Conservation (phyloP, 2,329 filamentous ascomycete species). For the Exophiala aquamarina region DNA sequence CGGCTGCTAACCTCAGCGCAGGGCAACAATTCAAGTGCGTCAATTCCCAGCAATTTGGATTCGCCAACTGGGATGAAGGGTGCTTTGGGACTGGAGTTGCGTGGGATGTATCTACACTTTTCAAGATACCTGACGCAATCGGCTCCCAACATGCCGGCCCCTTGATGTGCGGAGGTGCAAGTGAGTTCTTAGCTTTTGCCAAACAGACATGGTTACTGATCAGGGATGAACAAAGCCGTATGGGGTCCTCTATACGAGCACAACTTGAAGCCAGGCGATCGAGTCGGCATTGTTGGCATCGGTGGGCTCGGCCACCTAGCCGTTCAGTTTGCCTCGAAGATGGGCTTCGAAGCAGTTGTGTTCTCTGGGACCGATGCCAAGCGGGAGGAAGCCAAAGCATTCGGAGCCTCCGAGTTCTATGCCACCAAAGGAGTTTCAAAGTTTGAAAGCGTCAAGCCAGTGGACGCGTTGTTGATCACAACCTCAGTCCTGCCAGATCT, state of each 20-base stretch:
- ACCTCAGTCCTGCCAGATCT: constrained; percentile 42
- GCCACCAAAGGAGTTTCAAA: constrained; percentile 51
- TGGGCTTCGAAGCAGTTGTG: constrained; percentile 66
- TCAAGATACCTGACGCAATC: constrained; percentile 29
- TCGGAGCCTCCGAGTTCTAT: constrained; percentile 65
- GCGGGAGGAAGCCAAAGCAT: constrained; percentile 62
- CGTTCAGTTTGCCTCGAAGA: constrained; percentile 71
- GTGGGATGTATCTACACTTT: constrained; percentile 21
- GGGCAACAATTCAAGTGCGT: constrained; percentile 32
- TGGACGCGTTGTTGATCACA: constrained; percentile 37
- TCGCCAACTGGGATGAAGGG: constrained; percentile 20
- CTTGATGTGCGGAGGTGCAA: constrained; percentile 25
- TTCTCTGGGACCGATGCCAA: constrained; percentile 63
- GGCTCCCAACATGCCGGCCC: constrained; percentile 25
- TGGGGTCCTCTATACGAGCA: constrained; percentile 21
- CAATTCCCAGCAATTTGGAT: constrained; percentile 18
- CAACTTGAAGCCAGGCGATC: constrained; percentile 14
- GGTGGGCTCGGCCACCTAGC: constrained; percentile 76
- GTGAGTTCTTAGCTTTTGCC: constrained; percentile 4
- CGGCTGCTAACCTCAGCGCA: constrained; percentile 8
- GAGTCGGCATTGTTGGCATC: constrained; percentile 70
- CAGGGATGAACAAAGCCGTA: constrained; percentile 17
- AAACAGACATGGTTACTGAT: background rate
- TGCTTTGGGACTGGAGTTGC: constrained; percentile 24
- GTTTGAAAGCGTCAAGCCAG: constrained; percentile 15